A percentile compares a stretch with the other conserved stretches of the same genome.
phyloP scores from a whole-genome alignment of 108 stramenopile genomes.

The Parmales sp. region DNA sequence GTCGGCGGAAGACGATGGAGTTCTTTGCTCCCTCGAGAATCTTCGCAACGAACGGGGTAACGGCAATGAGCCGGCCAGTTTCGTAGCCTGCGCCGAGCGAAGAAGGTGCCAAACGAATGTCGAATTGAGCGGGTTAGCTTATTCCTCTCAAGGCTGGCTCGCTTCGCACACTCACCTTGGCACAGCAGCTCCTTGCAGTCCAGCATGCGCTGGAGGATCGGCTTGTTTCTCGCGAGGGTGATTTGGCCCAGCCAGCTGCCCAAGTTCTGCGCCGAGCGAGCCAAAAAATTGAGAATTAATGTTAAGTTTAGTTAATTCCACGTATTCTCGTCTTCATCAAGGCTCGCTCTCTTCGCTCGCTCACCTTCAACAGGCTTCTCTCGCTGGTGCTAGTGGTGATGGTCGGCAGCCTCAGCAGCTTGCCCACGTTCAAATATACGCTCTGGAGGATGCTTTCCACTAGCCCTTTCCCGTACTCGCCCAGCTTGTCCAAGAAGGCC shows the following conservation, averaged over 20 bases:
- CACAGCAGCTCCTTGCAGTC: constrained; percentile 94
- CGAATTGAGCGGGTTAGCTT: not conserved
- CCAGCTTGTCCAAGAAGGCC: constrained; percentile 81
- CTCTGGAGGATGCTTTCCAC: constrained; percentile 76
- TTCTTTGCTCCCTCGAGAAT: constrained; percentile 91
- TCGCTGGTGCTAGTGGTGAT: constrained; percentile 92
- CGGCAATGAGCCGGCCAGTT: constrained; percentile 92
- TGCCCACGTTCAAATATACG: constrained; percentile 85
- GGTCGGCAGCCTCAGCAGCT: constrained; percentile 77
- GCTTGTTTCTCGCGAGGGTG: constrained; percentile 90
- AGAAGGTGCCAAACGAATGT: not conserved
- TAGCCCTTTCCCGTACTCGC: constrained; percentile 79
- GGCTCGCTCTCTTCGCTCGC: too few species aligned
- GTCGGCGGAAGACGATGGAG: constrained; percentile 84
- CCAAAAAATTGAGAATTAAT: too few species aligned
- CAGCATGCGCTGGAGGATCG: constrained; percentile 89
- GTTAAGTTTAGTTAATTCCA: too few species aligned
- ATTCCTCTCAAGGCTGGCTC: constrained; percentile 41
- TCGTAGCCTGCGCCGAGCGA: too few species aligned
- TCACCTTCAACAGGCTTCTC: constrained; percentile 89
- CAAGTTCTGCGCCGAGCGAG: too few species aligned
- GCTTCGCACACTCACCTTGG: constrained; percentile 96
- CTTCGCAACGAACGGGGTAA: constrained; percentile 96
- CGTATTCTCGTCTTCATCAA: too few species aligned
- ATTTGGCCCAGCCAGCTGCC: constrained; percentile 97